Evolutionary conservation across 768 basidiomycete species (phyloP), one percentile per base, ranked within the genome.

Genomic region (Cystofilobasidium bisporidii): DNA sequence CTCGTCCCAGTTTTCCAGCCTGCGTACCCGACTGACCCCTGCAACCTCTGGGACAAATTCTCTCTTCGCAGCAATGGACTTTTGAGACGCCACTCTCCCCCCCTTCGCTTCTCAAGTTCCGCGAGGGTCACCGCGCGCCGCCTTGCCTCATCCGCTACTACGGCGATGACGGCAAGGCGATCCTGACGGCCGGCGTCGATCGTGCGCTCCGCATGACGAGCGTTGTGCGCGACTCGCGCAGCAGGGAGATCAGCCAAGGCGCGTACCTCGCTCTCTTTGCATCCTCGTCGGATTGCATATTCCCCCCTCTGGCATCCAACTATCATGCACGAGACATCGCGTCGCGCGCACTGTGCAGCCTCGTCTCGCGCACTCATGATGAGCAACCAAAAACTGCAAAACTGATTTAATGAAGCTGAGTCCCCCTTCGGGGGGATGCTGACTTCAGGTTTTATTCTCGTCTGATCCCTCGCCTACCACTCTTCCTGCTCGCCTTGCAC

Each of bases 201-300:
- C 85, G 92, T 40, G 88, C 88, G 71, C 78, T 99, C 62, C 82
- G 96, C 43, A 91, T 85, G 74, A 93, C 89, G 3, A 91, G 88
- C 55, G 87, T 98, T 63, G 94, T 98, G 14, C 83, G 96, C 20
- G 96, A 99, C 77, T 93, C 94, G 0, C 81, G 96, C 56, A 91
- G 89, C 38, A 90, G 90, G 73, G 96, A 99, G 76, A 78, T 99
- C 64, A 93, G 90, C 3, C 94, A 98, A 82, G 94, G 90, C 85
- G 71, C 57, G 74, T 71, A 40, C 55, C 0, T 40, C 24, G 24
- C 17, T 32, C 26, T 24, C 26, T 4, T 12, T 15, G 3, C 41
- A 18, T 2, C 12, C 24, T n/a, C 55, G 1, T 55, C 24, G 1
- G 11, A 43, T 12, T 5, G 36, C 36, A 36, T 6, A 12, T 36